phyloP scores from a whole-genome alignment of 306 rosid species.

The Herpetospermum pedunculosum region DNA sequence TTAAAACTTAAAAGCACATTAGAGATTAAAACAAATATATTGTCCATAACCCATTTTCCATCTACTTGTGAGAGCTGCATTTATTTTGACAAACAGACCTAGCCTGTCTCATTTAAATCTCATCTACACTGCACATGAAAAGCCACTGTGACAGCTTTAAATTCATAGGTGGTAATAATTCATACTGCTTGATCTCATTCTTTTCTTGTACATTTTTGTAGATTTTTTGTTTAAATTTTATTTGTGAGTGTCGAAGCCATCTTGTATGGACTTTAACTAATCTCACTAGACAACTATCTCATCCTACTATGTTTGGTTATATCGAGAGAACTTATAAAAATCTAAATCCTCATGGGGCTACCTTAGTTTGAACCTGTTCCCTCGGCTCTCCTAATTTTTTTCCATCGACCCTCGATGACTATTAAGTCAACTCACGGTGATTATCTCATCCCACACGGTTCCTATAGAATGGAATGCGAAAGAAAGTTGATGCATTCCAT shows the following conservation, averaged over 20 bases:
- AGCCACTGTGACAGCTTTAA: neutral
- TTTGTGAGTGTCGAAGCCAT: neutral
- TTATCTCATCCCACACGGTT: neutral
- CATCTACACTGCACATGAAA: slow-evolving; percentile 3
- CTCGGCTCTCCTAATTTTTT: neutral
- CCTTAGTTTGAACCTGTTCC: neutral
- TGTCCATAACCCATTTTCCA: neutral
- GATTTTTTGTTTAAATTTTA: neutral
- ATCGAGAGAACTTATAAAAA: neutral
- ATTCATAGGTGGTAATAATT: neutral
- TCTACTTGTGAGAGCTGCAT: neutral
- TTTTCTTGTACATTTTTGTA: neutral
- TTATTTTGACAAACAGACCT: neutral
- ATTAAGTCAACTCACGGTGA: neutral
- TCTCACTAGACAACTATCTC: neutral
- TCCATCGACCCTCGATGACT: neutral
- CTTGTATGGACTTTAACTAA: neutral
- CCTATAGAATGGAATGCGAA: neutral
- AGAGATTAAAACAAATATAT: neutral
- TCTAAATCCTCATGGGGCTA: neutral
- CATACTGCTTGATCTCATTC: neutral
- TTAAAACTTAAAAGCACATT: neutral
- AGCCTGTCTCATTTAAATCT: neutral
- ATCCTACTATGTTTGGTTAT: neutral
- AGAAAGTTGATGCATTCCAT: neutral